These are phyloP conservation scores for Polymyxa betae DNA, from an alignment of 208 protist species.

Conservation along the genomic window DNA sequence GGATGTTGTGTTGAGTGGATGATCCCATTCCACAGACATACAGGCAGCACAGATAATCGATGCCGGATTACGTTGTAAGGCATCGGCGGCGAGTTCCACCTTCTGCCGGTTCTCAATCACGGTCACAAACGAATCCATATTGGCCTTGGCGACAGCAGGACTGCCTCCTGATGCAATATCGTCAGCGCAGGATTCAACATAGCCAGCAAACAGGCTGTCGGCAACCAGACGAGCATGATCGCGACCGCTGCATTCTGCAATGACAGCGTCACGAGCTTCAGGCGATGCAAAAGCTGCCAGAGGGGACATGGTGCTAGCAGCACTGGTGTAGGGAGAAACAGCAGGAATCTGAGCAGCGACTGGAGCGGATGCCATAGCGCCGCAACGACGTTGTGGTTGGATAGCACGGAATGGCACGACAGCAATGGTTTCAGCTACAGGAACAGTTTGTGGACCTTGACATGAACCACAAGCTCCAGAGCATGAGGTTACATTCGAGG, in stretches of 20 bases:
- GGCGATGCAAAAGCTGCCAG: background rate
- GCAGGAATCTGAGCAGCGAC: background rate
- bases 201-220: background rate
- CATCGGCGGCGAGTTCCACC: background rate
- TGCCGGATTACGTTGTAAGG: background rate
- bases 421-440: background rate
- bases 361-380: background rate
- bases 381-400: background rate
- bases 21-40: background rate
- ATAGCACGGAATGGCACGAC: background rate
- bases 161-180: background rate
- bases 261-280: background rate
- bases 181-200: background rate
- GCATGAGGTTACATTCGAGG: background rate
- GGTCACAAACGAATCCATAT: background rate
- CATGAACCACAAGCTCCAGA: background rate
- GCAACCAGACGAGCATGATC: background rate
- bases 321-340: background rate
- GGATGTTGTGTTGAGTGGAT: background rate
- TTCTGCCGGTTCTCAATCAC: background rate
- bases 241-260: background rate
- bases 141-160: background rate
- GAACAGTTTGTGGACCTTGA: background rate
- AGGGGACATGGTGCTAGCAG: background rate
- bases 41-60: background rate